These are phyloP conservation scores for Arctium lappa DNA, from an alignment of 129 eudicot species.

Conservation along the genomic window DNA sequence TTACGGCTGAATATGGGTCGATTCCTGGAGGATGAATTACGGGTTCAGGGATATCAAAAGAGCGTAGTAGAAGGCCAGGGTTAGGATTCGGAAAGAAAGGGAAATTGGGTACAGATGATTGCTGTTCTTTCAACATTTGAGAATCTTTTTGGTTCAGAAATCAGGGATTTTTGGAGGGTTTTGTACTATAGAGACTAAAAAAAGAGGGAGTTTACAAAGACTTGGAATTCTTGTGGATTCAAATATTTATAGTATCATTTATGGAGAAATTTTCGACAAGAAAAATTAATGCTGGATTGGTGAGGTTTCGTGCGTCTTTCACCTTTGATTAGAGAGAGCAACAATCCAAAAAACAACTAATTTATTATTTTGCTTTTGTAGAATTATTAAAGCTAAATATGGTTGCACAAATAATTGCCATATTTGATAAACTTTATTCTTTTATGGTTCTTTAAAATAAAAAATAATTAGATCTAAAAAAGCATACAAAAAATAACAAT, in stretches of 20 bases:
- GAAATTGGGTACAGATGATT: neutral
- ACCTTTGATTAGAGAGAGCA: no score
- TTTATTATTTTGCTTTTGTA: no score
- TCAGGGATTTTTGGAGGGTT: neutral
- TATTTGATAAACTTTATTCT: no score
- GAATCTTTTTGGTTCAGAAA: neutral
- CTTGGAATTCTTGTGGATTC: neutral
- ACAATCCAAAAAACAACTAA: neutral
- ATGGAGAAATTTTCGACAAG: neutral
- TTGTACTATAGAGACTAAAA: neutral
- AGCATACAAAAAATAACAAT: no score
- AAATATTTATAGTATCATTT: neutral
- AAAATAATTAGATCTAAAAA: no score
- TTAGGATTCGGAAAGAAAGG: neutral
- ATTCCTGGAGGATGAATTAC: slow-evolving; percentile 20
- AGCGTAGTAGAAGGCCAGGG: neutral
- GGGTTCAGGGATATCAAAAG: slow-evolving; percentile 9
- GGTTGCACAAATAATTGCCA: neutral
- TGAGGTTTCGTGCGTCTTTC: neutral
- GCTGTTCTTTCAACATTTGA: slow-evolving; percentile 6
- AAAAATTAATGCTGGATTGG: neutral
- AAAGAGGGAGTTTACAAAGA: neutral
- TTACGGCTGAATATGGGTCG: slow-evolving; percentile 4
- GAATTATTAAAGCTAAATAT: no score
- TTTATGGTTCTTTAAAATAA: no score